Conservation (phyloP, 129 eudicot species). For the Apium graveolens region DNA sequence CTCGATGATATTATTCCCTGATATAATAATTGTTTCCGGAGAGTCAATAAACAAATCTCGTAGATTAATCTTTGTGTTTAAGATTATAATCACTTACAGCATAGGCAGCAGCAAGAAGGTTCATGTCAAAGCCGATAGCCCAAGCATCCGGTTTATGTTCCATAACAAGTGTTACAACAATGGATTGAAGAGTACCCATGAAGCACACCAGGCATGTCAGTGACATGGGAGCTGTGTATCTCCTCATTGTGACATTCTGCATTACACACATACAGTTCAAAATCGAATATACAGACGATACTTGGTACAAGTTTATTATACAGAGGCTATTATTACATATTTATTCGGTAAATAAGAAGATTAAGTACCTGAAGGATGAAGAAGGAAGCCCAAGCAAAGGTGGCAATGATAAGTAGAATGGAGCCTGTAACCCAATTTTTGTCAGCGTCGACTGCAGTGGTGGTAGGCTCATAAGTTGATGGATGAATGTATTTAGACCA, state of each 20-base stretch:
- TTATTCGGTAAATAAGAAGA: no score
- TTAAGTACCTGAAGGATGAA: conserved; percentile 87
- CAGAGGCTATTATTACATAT: neutral
- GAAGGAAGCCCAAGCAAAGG: conserved; percentile 96
- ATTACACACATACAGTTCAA: neutral
- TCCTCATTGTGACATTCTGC: conserved; percentile 84
- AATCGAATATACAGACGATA: neutral
- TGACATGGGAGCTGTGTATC: conserved; percentile 72
- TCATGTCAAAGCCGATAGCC: conserved; percentile 93
- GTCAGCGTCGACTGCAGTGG: conserved; percentile 26
- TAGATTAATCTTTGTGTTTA: neutral
- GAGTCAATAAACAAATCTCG: neutral
- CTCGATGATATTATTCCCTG: conserved; percentile 95
- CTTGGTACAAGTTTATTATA: neutral
- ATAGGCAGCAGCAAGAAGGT: conserved; percentile 97
- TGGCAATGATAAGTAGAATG: conserved; percentile 85
- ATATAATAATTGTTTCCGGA: neutral
- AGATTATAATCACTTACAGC: conserved; percentile 45
- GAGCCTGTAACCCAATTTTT: conserved; percentile 81
- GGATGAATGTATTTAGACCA: conserved; percentile 66
- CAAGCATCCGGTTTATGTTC: conserved; percentile 75
- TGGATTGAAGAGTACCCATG: conserved; percentile 88
- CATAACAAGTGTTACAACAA: conserved; percentile 88
- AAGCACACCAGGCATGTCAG: conserved; percentile 84
- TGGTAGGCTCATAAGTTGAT: conserved; percentile 9